These are phyloP conservation scores for Fusarium dlaminii DNA, from an alignment of 2,329 filamentous ascomycete genomes.

Conservation along the genomic window DNA sequence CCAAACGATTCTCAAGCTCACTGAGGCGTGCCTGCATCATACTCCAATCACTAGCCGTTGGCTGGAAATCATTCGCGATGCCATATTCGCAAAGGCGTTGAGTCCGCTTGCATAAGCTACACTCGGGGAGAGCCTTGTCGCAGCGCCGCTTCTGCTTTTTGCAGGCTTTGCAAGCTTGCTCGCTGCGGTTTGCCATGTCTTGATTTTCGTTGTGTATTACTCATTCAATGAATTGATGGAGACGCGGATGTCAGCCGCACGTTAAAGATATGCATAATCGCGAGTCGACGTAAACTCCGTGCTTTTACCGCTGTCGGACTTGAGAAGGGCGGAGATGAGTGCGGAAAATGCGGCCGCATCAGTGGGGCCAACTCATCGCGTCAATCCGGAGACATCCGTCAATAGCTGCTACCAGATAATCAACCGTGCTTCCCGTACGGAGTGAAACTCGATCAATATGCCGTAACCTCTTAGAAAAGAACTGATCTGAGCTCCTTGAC, in stretches of 20 bases:
- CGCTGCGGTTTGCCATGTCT: not conserved
- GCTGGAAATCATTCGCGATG: not conserved
- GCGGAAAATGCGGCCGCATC: not conserved
- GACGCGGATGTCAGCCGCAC: not conserved
- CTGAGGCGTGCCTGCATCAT: not conserved
- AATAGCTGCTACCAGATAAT: not conserved
- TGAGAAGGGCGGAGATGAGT: not conserved
- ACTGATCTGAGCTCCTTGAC: fast-evolving
- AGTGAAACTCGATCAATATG: not conserved
- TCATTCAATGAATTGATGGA: not conserved
- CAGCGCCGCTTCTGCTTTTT: not conserved
- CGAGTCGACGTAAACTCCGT: not conserved
- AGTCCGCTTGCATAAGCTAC: not conserved
- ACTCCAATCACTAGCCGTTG: not conserved
- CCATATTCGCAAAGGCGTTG: not conserved
- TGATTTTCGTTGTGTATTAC: fast-evolving
- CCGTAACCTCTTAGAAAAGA: no score
- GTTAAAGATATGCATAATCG: not conserved
- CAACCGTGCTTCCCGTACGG: no score
- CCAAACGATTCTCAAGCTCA: not conserved
- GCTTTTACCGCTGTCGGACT: not conserved
- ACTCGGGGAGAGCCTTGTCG: not conserved
- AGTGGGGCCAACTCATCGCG: no score
- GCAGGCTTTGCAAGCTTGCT: not conserved
- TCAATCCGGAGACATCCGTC: not conserved